Conservation (phyloP, 257 asterid genomes). For the Gynochthodes officinalis region DNA sequence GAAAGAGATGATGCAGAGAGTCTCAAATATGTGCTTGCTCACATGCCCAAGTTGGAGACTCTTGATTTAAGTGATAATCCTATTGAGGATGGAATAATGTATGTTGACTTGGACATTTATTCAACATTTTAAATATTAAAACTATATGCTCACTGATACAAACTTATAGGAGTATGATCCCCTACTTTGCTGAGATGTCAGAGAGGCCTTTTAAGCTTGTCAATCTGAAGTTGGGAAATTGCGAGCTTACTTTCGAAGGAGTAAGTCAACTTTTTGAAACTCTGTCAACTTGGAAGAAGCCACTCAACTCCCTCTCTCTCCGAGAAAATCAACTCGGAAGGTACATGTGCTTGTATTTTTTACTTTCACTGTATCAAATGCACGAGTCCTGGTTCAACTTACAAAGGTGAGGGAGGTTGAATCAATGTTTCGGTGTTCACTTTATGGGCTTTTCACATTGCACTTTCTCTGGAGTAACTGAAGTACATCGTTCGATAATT, state of each 20-base stretch:
- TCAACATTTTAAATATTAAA: not conserved
- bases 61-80: constrained; percentile 88
- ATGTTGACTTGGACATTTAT: constrained; percentile 15
- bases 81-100: constrained; percentile 79
- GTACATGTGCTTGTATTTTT: constrained; percentile 37
- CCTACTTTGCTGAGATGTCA: constrained; percentile 58
- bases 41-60: constrained; percentile 74
- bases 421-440: not conserved
- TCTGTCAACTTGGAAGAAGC: constrained; percentile 63
- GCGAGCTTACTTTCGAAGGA: constrained; percentile 62
- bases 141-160: constrained; percentile 3
- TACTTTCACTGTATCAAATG: not conserved
- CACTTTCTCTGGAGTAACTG: not conserved
- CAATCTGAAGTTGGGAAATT: constrained; percentile 76
- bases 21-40: constrained; percentile 56
- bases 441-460: not conserved
- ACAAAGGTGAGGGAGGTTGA: not conserved
- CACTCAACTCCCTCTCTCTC: constrained; percentile 62
- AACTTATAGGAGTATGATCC: constrained; percentile 54
- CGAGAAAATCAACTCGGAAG: constrained; percentile 85
- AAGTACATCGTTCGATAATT: not conserved
- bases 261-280: constrained; percentile 57
- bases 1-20: constrained; percentile 53
- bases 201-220: constrained; percentile 42
- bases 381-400: not conserved